A percentile compares a stretch with the other conserved stretches of the same genome.
phyloP scores from a whole-genome alignment of 1,284 basidiomycete genomes.

The Exobasidium rhododendri region DNA sequence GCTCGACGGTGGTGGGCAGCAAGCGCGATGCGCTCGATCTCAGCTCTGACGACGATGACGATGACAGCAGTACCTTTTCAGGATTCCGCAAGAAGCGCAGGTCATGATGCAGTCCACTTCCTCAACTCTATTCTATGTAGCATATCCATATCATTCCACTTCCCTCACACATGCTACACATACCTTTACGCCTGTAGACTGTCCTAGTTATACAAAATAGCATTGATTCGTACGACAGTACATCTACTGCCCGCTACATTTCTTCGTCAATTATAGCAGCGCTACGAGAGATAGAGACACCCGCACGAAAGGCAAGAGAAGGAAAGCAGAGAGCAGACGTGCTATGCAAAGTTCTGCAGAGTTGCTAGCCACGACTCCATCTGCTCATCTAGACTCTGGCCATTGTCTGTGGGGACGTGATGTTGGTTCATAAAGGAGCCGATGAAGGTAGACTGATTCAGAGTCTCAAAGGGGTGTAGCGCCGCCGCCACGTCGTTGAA shows the following conservation, averaged over 20 bases:
- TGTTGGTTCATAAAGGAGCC: background rate
- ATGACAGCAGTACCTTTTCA: constrained; percentile 2
- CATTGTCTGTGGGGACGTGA: background rate
- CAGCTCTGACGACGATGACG: background rate
- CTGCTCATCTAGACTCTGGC: background rate
- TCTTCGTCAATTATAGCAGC: too few species aligned
- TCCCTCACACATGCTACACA: too few species aligned
- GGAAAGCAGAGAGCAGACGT: too few species aligned
- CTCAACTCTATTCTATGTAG: too few species aligned
- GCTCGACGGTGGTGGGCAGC: background rate
- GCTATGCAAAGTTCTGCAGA: background rate
- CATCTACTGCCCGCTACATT: too few species aligned
- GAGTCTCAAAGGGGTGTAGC: background rate
- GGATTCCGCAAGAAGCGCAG: background rate
- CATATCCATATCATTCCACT: too few species aligned
- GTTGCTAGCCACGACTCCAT: background rate
- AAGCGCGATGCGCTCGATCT: background rate
- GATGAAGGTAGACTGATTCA: background rate
- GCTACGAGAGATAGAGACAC: too few species aligned
- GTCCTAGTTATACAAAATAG: too few species aligned
- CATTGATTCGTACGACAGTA: too few species aligned
- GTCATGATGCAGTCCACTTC: too few species aligned
- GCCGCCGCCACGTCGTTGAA: background rate
- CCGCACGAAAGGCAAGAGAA: too few species aligned
- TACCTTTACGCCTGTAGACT: too few species aligned